Conservation (phyloP, 2,329 filamentous ascomycete genomes). For the Aspergillus sp. region DNA sequence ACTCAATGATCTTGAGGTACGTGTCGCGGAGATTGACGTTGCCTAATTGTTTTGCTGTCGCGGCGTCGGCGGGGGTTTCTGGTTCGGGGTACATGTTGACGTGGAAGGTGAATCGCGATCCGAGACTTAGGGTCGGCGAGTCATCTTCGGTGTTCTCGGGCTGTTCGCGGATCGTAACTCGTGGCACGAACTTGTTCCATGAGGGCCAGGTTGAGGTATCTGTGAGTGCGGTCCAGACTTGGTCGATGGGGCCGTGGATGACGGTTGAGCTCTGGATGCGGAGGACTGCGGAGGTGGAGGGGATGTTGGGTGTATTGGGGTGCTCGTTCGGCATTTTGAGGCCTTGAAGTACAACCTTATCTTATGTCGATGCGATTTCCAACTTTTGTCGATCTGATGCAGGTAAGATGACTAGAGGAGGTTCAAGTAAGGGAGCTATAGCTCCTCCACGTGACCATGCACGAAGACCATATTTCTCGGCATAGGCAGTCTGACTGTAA, state of each 20-base stretch:
- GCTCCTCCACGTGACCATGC: not conserved
- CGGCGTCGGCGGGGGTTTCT: constrained; percentile 17
- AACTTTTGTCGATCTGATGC: not conserved
- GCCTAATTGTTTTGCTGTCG: constrained; percentile 31
- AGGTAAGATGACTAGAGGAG: not conserved
- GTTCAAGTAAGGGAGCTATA: not conserved
- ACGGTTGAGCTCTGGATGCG: constrained; percentile 39
- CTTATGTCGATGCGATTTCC: too few relatives aligned
- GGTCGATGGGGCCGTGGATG: constrained; percentile 47
- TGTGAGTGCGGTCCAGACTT: constrained; percentile 50
- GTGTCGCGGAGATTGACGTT: constrained; percentile 6
- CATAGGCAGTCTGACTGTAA: not conserved
- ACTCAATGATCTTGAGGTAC: constrained; percentile 38
- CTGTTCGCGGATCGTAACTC: constrained; percentile 51
- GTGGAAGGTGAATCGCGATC: constrained; percentile 51
- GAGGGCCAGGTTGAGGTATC: constrained; percentile 51
- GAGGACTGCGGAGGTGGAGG: constrained; percentile 33
- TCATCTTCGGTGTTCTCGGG: constrained; percentile 23
- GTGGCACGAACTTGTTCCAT: constrained; percentile 54
- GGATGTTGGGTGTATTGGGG: constrained; percentile 35
- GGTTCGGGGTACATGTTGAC: constrained; percentile 45
- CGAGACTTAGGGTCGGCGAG: constrained; percentile 39
- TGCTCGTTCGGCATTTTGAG: constrained; percentile 11
- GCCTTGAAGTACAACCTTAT: not conserved
- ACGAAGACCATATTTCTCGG: not conserved